Conservation (phyloP, 768 basidiomycete species). For the Termitomyces sp. region DNA sequence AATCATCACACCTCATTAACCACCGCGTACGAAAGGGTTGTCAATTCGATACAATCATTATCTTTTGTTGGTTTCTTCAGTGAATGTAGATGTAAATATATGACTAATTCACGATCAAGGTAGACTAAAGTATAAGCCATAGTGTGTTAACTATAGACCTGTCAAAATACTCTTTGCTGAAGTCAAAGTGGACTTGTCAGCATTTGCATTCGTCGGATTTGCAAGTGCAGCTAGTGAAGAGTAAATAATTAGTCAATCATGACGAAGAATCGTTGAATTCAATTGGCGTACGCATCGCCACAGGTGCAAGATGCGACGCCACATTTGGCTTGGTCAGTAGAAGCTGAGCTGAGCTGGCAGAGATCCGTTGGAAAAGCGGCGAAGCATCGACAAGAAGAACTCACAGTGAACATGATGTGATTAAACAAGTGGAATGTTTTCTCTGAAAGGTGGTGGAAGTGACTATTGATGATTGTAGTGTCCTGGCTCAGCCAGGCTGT, state of each 20-base stretch:
- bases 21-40: not conserved
- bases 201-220: constrained; percentile 62
- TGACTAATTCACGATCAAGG: not conserved
- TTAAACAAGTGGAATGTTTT: not conserved
- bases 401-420: not conserved
- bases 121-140: not conserved
- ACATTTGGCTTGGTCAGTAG: constrained; percentile 40
- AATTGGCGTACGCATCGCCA: constrained; percentile 34
- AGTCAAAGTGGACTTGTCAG: constrained; percentile 23
- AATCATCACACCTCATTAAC: not conserved
- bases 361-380: not conserved
- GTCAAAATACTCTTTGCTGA: not conserved
- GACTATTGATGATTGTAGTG: no score
- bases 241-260: not conserved
- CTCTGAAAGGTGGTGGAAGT: not conserved
- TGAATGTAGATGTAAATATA: not conserved
- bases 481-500: not conserved
- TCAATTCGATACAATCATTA: no score
- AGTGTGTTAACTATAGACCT: not conserved
- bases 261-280: not conserved
- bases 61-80: no score
- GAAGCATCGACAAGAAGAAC: not conserved
- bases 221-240: constrained; percentile 46
- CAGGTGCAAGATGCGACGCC: constrained; percentile 45
- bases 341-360: constrained; percentile 26